Evolutionary conservation across 2,329 filamentous ascomycete genomes (phyloP), one percentile per base, ranked within the genome.

Genomic region (Trichoderma sp.): DNA sequence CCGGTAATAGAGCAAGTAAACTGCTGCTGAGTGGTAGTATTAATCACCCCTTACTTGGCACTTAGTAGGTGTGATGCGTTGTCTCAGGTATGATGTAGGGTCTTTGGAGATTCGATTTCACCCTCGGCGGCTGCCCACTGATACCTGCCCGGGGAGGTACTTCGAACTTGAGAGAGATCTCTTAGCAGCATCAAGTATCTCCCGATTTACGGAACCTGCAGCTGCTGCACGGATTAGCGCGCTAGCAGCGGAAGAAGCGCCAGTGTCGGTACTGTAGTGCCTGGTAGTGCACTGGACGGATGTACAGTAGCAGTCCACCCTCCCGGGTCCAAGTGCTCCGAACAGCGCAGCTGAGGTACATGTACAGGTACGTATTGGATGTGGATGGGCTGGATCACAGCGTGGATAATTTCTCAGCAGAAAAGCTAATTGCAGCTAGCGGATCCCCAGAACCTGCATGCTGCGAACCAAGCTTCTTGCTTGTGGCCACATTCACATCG

Each of bases 401-500:
- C 28, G 18, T 56, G 3, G n/a, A 34, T 43, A 51, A 70, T 70
- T 70, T 70, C 66, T 62, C 67, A 70, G 57, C 67, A 69, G 4
- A 39, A 34, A 36, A 39, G 58, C 34, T 63, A 53, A 53, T 53
- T 53, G 47, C 21, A 53, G 47, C 12, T 28, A 64, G 61, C 61
- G 61, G 61, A 64, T 64, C 61, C 61, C 36, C 36, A 36, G 36
- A 64, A 32, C 34, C 36, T 47, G 64, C 64, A 56, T 39, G 30
- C 43, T 39, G 64, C 64, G 64, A 67, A 57, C 64, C 51, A 67
- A 28, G 24, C 64, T 15, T 39, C 32, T 36, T 67, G 51, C 28
- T 68, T 43, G 53, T 61, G 36, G 56, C 65, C 65, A 60, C 72
- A 47, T 65, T 61, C 58, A 32, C 68, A 76, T 75, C 73, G 36